Conservation (phyloP, 805 yeast species). For the Novakomyces olei region DNA sequence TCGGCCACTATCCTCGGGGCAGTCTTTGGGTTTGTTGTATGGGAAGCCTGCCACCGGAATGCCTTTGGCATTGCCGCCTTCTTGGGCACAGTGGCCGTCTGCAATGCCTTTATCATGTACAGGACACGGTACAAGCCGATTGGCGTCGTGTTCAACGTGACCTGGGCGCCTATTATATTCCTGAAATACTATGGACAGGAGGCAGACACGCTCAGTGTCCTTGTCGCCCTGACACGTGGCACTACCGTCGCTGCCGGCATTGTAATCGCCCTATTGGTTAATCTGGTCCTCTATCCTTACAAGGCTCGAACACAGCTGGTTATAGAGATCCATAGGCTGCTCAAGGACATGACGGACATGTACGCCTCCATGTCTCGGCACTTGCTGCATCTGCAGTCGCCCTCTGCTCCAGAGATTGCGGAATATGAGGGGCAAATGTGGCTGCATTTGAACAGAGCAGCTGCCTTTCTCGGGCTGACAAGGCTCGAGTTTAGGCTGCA, state of each 20-base stretch:
- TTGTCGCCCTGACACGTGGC: conserved; percentile 1
- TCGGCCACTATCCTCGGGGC: conserved; percentile 3
- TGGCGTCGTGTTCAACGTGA: neutral
- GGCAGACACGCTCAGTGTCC: neutral
- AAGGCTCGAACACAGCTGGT: conserved; percentile 1
- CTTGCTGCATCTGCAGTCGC: neutral
- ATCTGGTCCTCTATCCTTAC: conserved; percentile 1
- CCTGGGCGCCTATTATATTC: conserved; percentile 2
- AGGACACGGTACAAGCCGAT: neutral
- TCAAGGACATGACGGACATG: neutral
- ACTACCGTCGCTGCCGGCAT: neutral
- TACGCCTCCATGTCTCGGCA: conserved; percentile 1
- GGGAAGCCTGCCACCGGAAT: conserved; percentile 2
- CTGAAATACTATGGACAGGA: neutral
- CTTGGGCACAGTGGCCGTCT: neutral
- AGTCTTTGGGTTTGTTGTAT: conserved; percentile 1
- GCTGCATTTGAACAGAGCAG: neutral
- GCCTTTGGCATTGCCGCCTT: conserved; percentile 2
- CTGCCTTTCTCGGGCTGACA: neutral
- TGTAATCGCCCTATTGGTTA: neutral
- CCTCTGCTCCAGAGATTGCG: neutral
- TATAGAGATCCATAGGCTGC: neutral
- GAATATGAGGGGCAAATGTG: neutral
- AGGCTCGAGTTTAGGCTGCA: conserved; percentile 1
- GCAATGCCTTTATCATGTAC: conserved; percentile 1